Evolutionary conservation across 129 eudicot species (phyloP).

Genomic region (Flaveria brownii): DNA sequence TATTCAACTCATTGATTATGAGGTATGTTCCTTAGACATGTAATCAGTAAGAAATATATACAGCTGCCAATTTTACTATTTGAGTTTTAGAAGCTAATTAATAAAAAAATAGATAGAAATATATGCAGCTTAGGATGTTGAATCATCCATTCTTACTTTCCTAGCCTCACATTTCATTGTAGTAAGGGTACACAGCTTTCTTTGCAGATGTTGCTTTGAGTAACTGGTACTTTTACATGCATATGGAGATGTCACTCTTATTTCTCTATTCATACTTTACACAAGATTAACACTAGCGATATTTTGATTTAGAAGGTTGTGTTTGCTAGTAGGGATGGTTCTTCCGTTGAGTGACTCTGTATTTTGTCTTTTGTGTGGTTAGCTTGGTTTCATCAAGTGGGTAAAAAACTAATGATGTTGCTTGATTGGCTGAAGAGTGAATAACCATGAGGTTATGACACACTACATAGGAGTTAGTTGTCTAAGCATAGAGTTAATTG

Average conservation of each 20-base stretch:
- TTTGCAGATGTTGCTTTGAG: constrained; percentile 47
- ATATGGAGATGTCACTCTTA: neutral
- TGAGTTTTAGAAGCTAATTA: neutral
- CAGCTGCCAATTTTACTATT: constrained; percentile 41
- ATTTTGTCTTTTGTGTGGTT: neutral
- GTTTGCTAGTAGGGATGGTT: neutral
- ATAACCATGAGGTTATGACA: neutral
- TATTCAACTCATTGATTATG: constrained; percentile 89
- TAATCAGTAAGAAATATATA: constrained; percentile 31
- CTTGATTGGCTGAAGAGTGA: neutral
- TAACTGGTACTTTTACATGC: neutral
- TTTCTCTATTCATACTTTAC: neutral
- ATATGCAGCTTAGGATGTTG: constrained; percentile 12
- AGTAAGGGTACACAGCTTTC: constrained; percentile 29
- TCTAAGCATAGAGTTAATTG: neutral
- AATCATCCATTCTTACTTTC: constrained; percentile 14
- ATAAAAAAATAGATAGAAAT: neutral
- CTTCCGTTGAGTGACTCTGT: neutral
- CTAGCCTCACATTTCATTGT: constrained; percentile 50
- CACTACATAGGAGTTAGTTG: neutral
- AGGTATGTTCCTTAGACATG: constrained; percentile 57
- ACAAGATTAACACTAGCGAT: neutral
- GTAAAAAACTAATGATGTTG: neutral
- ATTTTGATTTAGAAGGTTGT: neutral
- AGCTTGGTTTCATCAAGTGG: neutral